Base-by-base conservation (phyloP, 192 early-diverging fungal genomes). In the Podila minutissima region DNA sequence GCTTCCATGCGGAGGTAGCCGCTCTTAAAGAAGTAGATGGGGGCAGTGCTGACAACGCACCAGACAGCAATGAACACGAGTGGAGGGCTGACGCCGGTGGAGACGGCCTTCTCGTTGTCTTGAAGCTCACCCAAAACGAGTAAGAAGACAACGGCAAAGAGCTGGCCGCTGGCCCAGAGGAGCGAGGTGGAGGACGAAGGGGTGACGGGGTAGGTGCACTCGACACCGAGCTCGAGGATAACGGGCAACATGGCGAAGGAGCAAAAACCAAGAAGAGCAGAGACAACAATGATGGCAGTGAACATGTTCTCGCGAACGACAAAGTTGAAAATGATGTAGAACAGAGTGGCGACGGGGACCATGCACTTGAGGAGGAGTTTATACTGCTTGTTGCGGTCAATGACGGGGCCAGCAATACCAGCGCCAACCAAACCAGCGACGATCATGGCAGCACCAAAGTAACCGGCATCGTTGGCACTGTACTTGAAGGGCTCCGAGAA, bases 361-460 rank as follows among this genome's bases (percentile, higher is more conserved):
- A 82, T 74, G 11, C 82, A 22, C 65, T 86, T 88, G 33, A 89
- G 26, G 7, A 88, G 53, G 8, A 71, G 37, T 32, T 82, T 85
- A 71, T 89, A 89, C 49, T 72, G 75, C 72, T 90, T 90, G 32
- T 86, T 89, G 17, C 74, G 67, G 67, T 92, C 91, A 61, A 91
- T 82, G 31, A 89, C 74, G 19, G 83, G 72, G 4, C 86, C 85
- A 15, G 87, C 74, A 31, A 84, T 59, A n/a, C 84, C 74, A 13
- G 91, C 87, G 31, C 88, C 85, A 11, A 92, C 76, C 20, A 92
- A 60, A 48, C 91, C 91, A 62, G 83, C 86, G n/a, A 87, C 74
- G 64, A 92, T 82, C 71, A 86, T 87, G 20, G 84, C 83, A 0
- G 85, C 86, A 22, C 88, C 91, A 67, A 91, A 76, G 46, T 83